phyloP scores from a whole-genome alignment of 2,329 filamentous ascomycete species.

The Colletotrichum neosansevieriae region DNA sequence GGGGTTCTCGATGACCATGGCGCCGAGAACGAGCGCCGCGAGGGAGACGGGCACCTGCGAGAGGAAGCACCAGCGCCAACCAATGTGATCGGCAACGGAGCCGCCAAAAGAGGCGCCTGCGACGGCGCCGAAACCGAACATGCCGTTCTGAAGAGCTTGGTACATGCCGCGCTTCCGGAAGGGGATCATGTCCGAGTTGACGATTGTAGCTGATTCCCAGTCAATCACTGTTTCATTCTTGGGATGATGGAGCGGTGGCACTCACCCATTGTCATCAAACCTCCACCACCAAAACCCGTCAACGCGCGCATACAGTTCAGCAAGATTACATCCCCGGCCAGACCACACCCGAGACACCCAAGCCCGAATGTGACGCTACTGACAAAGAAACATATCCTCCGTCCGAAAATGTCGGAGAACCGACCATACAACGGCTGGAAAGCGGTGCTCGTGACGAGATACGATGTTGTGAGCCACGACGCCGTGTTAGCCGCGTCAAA shows the following conservation, averaged over 20 bases:
- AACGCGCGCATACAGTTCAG: constrained; percentile 75
- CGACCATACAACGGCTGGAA: constrained; percentile 80
- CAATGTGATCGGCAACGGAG: constrained; percentile 71
- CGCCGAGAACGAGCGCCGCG: constrained; percentile 65
- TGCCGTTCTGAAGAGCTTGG: constrained; percentile 70
- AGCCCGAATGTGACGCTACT: constrained; percentile 70
- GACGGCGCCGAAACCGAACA: constrained; percentile 72
- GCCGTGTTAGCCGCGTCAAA: constrained; percentile 79
- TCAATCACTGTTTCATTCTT: not conserved
- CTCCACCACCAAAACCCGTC: constrained; percentile 77
- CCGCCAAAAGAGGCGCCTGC: constrained; percentile 74
- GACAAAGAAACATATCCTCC: too few species aligned
- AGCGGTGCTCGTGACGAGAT: constrained; percentile 77
- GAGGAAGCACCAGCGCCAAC: constrained; percentile 77
- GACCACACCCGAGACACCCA: constrained; percentile 74
- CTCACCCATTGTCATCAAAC: constrained; percentile 76
- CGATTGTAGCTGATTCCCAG: constrained; percentile 55
- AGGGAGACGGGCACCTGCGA: constrained; percentile 71
- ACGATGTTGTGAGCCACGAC: constrained; percentile 81
- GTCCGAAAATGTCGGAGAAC: constrained; percentile 77
- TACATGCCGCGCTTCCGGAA: constrained; percentile 69
- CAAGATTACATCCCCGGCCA: constrained; percentile 68
- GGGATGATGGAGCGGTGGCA: not conserved
- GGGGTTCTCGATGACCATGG: constrained; percentile 64
- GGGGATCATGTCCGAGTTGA: constrained; percentile 74